These are phyloP conservation scores for Silene conica DNA, from an alignment of 148 eudicot genomes.

Conservation along the genomic window DNA sequence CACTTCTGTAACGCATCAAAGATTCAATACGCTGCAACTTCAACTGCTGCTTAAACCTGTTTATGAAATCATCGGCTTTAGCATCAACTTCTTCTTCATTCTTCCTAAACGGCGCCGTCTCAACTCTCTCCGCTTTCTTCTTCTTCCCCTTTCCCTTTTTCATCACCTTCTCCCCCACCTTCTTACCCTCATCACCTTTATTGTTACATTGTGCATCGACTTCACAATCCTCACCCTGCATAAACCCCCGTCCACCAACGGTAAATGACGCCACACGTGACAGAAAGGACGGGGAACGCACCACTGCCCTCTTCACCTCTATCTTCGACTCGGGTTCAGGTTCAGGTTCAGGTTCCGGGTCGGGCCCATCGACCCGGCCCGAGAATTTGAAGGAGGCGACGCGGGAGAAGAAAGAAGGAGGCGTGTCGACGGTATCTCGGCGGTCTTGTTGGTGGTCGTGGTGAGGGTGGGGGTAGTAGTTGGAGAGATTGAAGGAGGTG, in stretches of 20 bases:
- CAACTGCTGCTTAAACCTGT: conserved; percentile 66
- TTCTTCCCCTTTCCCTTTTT: conserved; percentile 5
- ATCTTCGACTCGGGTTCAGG: not conserved
- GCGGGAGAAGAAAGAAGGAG: conserved; percentile 53
- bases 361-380: not conserved
- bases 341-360: not conserved
- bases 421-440: too few species aligned
- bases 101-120: conserved; percentile 21
- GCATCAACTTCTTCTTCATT: conserved; percentile 54
- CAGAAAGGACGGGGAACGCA: conserved; percentile 28
- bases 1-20: conserved; percentile 37
- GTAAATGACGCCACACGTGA: conserved; percentile 38
- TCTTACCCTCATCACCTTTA: not conserved
- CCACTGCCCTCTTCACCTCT: not conserved
- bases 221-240: not conserved
- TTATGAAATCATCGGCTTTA: conserved; percentile 71
- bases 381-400: conserved; percentile 45
- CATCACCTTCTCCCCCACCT: conserved; percentile 1
- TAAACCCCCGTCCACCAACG: conserved; percentile 2
- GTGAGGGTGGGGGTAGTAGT: conserved; percentile 4
- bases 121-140: conserved; percentile 8
- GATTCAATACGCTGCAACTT: conserved; percentile 73
- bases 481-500: conserved; percentile 41
- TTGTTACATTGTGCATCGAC: not conserved
- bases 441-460: not conserved